Conservation (phyloP, 164 flowering plant species). For the Malania oleifera region DNA sequence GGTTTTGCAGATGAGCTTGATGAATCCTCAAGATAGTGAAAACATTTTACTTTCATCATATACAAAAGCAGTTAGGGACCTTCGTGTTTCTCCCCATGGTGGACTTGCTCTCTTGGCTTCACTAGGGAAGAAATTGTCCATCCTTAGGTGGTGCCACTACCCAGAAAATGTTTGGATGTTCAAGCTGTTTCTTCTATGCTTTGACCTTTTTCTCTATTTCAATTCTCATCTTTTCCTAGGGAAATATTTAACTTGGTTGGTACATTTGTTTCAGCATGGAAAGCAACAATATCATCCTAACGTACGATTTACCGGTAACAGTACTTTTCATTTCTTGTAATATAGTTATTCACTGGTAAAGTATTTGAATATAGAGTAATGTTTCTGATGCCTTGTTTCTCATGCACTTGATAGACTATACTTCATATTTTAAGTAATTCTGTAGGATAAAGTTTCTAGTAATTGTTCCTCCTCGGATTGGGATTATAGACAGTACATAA, state of each 20-base stretch:
- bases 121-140: slow-evolving; percentile 66
- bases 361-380: not conserved
- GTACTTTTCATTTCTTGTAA: not conserved
- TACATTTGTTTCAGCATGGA: slow-evolving; percentile 50
- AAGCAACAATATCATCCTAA: slow-evolving; percentile 62
- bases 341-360: not conserved
- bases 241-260: slow-evolving; percentile 8
- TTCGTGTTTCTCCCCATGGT: slow-evolving; percentile 47
- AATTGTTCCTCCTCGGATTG: too few species aligned
- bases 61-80: slow-evolving; percentile 59
- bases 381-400: slow-evolving; percentile 2
- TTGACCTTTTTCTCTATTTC: not conserved
- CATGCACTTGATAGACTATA: too few species aligned
- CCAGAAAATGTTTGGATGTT: not conserved
- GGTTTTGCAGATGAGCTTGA: slow-evolving; percentile 59
- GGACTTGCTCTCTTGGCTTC: slow-evolving; percentile 67
- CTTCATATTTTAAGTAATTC: too few species aligned
- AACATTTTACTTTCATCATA: slow-evolving; percentile 52
- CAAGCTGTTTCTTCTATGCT: not conserved
- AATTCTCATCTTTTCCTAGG: not conserved
- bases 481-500: too few species aligned
- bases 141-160: slow-evolving; percentile 52
- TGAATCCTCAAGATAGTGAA: slow-evolving; percentile 62
- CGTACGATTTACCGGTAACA: slow-evolving; percentile 76
- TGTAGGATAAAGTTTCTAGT: too few species aligned